phyloP scores from a whole-genome alignment of 805 yeast genomes.

The Starmera caribaea region DNA sequence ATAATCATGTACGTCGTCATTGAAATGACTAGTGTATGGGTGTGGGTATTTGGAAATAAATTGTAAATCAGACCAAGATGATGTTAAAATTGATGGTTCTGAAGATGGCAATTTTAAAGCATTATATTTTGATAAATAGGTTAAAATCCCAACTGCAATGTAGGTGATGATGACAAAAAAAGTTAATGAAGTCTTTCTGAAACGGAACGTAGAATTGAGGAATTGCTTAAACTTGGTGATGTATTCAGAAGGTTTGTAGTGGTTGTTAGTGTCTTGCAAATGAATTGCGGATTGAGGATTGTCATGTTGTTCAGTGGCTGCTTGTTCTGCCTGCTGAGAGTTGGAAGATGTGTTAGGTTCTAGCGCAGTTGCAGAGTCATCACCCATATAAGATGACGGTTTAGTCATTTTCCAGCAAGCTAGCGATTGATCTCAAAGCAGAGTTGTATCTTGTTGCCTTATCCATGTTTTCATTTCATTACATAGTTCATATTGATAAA shows the following conservation, averaged over 20 bases:
- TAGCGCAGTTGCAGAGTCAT: too few species aligned
- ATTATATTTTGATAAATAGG: conserved; percentile 28
- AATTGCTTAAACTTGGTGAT: conserved; percentile 11
- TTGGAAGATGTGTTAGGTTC: too few species aligned
- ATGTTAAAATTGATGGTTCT: conserved; percentile 25
- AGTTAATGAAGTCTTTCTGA: conserved; percentile 63
- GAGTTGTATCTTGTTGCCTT: too few species aligned
- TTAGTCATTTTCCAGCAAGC: too few species aligned
- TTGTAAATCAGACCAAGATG: conserved; percentile 69
- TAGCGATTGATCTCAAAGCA: too few species aligned
- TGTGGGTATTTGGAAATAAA: conserved; percentile 56
- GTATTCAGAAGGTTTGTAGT: conserved; percentile 1
- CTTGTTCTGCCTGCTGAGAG: too few species aligned
- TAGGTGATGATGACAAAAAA: conserved; percentile 41
- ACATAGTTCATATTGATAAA: too few species aligned
- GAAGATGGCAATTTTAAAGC: conserved; percentile 34
- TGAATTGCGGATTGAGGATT: background rate
- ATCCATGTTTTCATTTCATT: too few species aligned
- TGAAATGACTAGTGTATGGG: conserved; percentile 71
- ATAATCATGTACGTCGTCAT: conserved; percentile 68
- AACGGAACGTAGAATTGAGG: conserved; percentile 49
- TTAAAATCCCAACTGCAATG: conserved; percentile 28
- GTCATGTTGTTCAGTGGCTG: too few species aligned
- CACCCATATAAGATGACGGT: too few species aligned
- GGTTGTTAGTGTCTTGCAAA: background rate